Base-by-base conservation (phyloP, 73 alveolate genomes). In the Blepharisma stoltei region DNA sequence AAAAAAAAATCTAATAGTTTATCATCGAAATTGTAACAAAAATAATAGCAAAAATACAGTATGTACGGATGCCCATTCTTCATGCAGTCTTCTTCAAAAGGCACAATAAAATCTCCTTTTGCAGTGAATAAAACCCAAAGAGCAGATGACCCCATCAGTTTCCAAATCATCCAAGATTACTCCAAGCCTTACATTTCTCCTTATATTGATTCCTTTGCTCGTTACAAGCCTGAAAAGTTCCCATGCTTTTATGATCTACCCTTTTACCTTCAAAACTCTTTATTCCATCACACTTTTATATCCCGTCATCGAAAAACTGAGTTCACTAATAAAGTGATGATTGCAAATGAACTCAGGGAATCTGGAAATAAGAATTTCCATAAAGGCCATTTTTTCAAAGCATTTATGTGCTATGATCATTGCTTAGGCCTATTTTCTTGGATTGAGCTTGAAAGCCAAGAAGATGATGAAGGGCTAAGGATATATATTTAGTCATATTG, bases 51-150 rank as follows among this genome's bases (percentile, higher is more conserved):
- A 32, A 32, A 32, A 32, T 32, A 32, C 41, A 32, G 41, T 3
- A 52, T 52, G 66, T 52, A 11, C n/a, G 66, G 66, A 20, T 52
- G 66, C 23, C 66, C 66, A 52, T 52, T 52, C 23, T 52, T 52
- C 23, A 14, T 52, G 23, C 41, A 32, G 41, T 32, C 41, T 32
- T 32, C 41, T 1, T 11, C n/a, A 14, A 52, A 52, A 20, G 23
- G 23, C 27, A 11, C 66, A 52, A 52, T 11, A 14, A 52, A 52
- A 52, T 11, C n/a, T 11, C 66, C 66, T 14, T 52, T 52, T 4
- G n/a, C 66, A 52, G 23, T 14, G 3, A 52, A 52, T 20, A 11
- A 11, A 11, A 52, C 2, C 66, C 66, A 11, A 14, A 11, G 27
- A 14, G n/a, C 66, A 14, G n/a, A 52, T 52, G 66, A 52, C 66